Conservation (phyloP, 2,329 filamentous ascomycete genomes). For the Rutstroemia sydowiana region DNA sequence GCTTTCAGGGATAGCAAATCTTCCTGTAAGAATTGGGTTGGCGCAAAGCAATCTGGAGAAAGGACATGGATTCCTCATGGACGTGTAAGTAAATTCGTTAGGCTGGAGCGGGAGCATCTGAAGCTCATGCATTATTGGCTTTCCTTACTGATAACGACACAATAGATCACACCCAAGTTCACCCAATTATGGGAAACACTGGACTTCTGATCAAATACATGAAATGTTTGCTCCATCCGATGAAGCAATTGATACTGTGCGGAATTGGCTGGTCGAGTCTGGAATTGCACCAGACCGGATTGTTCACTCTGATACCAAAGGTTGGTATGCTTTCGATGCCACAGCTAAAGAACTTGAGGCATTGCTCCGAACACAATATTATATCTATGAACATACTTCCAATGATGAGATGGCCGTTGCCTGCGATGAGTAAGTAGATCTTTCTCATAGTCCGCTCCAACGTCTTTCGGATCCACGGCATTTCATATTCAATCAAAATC, state of each 20-base stretch:
- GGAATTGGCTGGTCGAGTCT: constrained; percentile 30
- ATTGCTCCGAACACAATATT: constrained; percentile 31
- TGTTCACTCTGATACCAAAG: constrained; percentile 29
- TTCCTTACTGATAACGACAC: neutral
- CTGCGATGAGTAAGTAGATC: constrained; percentile 28
- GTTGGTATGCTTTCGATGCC: constrained; percentile 33
- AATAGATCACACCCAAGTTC: constrained; percentile 24
- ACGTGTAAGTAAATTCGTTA: constrained; percentile 19
- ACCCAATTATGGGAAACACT: constrained; percentile 32
- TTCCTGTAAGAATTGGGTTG: constrained; percentile 40
- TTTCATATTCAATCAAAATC: no score
- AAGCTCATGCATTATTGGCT: neutral
- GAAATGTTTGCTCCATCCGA: constrained; percentile 30
- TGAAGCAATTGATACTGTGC: constrained; percentile 28
- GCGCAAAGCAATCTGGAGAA: constrained; percentile 38
- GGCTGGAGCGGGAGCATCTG: no score
- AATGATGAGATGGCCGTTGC: constrained; percentile 26
- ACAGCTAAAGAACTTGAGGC: constrained; percentile 29
- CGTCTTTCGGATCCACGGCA: neutral
- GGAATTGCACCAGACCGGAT: constrained; percentile 29
- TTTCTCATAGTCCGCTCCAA: neutral
- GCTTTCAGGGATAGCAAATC: constrained; percentile 11
- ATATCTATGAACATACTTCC: constrained; percentile 28
- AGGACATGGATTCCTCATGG: constrained; percentile 36
- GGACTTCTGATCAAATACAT: constrained; percentile 28